These are phyloP conservation scores for Paraphysoderma sedebokerense DNA, from an alignment of 371 early-diverging fungal genomes.

Conservation along the genomic window DNA sequence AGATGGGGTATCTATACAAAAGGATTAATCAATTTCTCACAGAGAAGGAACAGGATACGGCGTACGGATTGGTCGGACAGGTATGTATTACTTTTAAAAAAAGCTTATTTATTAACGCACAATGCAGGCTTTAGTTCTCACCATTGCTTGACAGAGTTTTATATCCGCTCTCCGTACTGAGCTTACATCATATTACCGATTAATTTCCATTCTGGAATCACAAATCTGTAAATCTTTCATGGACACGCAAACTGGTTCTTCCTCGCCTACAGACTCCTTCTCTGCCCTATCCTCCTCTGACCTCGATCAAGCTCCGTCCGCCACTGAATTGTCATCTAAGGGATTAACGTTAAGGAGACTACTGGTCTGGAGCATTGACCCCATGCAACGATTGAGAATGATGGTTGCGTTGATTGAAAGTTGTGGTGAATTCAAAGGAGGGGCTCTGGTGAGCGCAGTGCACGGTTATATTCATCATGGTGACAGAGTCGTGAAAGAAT, in stretches of 20 bases:
- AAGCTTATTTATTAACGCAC: too few relatives aligned
- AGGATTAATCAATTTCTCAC: slow-evolving; percentile 29
- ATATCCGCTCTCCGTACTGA: slow-evolving; percentile 59
- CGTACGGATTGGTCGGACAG: slow-evolving; percentile 43
- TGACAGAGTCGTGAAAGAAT: slow-evolving; percentile 64
- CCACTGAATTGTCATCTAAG: slow-evolving; percentile 17
- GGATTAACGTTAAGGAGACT: slow-evolving; percentile 61
- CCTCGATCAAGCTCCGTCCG: too few relatives aligned
- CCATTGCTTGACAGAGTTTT: too few relatives aligned
- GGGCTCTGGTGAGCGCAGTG: slow-evolving; percentile 57
- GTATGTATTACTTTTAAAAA: too few relatives aligned
- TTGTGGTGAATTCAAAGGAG: slow-evolving; percentile 37
- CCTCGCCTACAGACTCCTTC: too few relatives aligned
- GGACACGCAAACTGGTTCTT: too few relatives aligned
- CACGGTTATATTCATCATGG: slow-evolving; percentile 75
- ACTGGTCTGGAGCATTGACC: slow-evolving; percentile 72
- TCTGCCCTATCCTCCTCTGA: too few relatives aligned
- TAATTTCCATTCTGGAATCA: slow-evolving; percentile 78
- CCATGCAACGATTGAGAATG: slow-evolving; percentile 48
- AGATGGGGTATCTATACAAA: slow-evolving; percentile 54
- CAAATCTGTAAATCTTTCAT: too few relatives aligned
- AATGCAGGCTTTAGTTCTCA: too few relatives aligned
- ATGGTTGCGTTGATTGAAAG: slow-evolving; percentile 45
- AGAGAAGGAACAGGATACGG: slow-evolving; percentile 16
- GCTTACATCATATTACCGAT: slow-evolving; percentile 55